Conservation (phyloP, 2,329 filamentous ascomycete species). For the Ophiostoma himal-ulmi region DNA sequence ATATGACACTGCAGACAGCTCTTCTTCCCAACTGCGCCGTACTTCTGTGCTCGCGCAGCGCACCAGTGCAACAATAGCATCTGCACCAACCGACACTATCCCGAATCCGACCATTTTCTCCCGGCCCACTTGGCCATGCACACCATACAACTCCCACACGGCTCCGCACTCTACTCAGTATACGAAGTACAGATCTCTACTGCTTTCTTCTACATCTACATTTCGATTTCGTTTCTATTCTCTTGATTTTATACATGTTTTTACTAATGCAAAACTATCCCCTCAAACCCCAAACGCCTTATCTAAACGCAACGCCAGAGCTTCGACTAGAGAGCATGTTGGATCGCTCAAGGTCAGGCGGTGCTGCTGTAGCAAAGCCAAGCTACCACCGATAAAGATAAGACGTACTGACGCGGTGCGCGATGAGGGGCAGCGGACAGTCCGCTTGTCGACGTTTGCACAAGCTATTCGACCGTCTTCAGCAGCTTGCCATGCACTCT, state of each 20-base stretch:
- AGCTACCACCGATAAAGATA: slow-evolving; percentile 1
- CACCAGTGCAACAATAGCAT: neutral
- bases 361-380: neutral
- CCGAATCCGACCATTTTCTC: neutral
- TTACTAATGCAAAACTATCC: neutral
- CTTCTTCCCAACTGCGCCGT: neutral
- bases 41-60: neutral
- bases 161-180: too few relatives aligned
- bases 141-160: neutral
- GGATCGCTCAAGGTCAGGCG: neutral
- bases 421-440: slow-evolving; percentile 13
- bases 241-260: neutral
- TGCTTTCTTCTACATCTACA: neutral
- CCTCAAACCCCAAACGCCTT: neutral
- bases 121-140: slow-evolving; percentile 3
- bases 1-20: neutral
- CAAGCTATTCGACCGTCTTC: neutral
- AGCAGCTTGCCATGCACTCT: neutral
- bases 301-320: slow-evolving; percentile 3
- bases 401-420: neutral
- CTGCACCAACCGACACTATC: neutral
- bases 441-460: neutral
- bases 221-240: neutral
- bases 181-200: neutral
- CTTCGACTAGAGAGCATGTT: neutral